Conservation (phyloP, 177 flowering plant genomes). For the Telopea speciosissima region DNA sequence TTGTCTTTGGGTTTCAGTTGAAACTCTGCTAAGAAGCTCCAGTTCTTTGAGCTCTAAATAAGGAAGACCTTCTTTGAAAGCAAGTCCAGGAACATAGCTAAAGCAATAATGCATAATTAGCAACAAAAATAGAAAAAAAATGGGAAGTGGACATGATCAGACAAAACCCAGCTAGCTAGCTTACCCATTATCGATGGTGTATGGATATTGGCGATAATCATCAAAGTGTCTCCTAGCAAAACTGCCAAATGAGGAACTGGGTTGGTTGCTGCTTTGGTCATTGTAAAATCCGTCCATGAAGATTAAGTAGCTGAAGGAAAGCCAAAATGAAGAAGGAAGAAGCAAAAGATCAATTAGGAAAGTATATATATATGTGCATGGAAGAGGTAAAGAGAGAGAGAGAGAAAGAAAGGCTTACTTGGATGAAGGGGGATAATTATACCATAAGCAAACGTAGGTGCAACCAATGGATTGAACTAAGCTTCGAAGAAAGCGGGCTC, state of each 20-base stretch:
- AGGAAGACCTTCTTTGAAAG: constrained; percentile 44
- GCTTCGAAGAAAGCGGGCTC: constrained; percentile 23
- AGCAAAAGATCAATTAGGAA: not conserved
- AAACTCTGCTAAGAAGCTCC: constrained; percentile 37
- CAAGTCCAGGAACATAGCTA: constrained; percentile 62
- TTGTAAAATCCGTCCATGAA: constrained; percentile 39
- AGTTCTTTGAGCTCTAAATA: constrained; percentile 38
- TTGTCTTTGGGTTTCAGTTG: constrained; percentile 35
- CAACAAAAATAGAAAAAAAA: not conserved
- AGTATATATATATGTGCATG: not conserved
- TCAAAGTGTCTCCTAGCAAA: constrained; percentile 33
- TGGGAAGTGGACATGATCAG: not conserved
- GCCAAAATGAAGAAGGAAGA: not conserved
- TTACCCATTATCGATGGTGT: constrained; percentile 35
- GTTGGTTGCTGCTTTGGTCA: constrained; percentile 22
- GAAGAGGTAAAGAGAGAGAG: not conserved
- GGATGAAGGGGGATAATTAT: constrained; percentile 29
- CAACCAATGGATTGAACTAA: constrained; percentile 38
- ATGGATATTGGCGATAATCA: constrained; percentile 26
- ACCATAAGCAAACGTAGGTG: constrained; percentile 69
- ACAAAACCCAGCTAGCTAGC: no score
- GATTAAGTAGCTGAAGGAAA: constrained; percentile 30
- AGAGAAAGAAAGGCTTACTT: constrained; percentile 26
- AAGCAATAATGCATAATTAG: not conserved
- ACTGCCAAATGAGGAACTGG: constrained; percentile 35